Base-by-base conservation (phyloP, 768 basidiomycete genomes). In the Suillus placidus region DNA sequence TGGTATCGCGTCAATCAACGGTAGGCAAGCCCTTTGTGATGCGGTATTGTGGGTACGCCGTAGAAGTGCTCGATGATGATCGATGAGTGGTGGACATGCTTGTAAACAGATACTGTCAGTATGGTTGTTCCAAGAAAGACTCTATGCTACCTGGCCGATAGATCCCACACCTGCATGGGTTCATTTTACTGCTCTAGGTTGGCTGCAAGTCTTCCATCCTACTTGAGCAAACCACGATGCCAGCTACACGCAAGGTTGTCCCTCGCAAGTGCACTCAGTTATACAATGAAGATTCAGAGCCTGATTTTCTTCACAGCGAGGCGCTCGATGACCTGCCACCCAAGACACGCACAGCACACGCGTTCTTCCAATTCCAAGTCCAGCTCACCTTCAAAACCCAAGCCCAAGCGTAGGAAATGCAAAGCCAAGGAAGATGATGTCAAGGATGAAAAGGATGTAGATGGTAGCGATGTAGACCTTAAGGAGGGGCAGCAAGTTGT, bases 401-500 rank as follows among this genome's bases (percentile, higher is more conserved):
- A 74, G 67, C 77, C 77, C 70, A 71, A 69, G 37, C 37, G 51
- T 72, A 10, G 66, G 64, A 52, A 47, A 20, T 47, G 62, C 40
- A 51, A 58, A 51, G 9, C 26, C 60, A 20, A 52, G 38, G 16
- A 60, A 34, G 20, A 61, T 34, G 7, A 67, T 55, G 32, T 38
- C 69, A 42, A 63, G 1, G 66, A 40, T 34, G 63, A 67, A 52
- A 69, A 71, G 13, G 62, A 68, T 8, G 73, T 71, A 4, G 76
- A 55, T 18, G 80, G 80, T 2, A 79, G 73, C 30, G 83, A 82
- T 3, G 66, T 79, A 26, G 83, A 84, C 3, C 73, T 90, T 63
- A 80, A 82, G 61, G 88, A 91, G 6, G 89, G 90, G 0, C 87
- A 90, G 70, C 84, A 88, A 73, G 73, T 93, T 10, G 89, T 92